Conservation (phyloP, 148 eudicot species). For the Dianthus caryophyllus region DNA sequence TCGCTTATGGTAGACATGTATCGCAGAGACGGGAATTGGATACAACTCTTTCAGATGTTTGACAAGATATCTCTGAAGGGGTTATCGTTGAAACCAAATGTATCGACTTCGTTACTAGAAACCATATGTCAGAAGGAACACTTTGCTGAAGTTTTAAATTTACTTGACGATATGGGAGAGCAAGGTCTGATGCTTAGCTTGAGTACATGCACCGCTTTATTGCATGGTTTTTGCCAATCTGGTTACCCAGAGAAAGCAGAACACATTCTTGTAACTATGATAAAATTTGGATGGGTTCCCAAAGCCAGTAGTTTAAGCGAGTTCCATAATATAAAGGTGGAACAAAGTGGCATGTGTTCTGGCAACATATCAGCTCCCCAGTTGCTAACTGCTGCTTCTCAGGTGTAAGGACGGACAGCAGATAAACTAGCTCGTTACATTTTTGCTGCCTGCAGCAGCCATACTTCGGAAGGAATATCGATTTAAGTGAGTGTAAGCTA, state of each 20-base stretch:
- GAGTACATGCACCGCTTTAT: slow-evolving; percentile 43
- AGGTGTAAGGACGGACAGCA: slow-evolving; percentile 21
- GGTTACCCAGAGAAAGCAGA: slow-evolving; percentile 40
- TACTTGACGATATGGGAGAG: slow-evolving; percentile 50
- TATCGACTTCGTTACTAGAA: slow-evolving; percentile 34
- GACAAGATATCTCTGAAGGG: slow-evolving; percentile 49
- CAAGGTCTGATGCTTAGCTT: slow-evolving; percentile 53
- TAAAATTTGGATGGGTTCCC: slow-evolving; percentile 51
- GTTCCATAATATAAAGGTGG: slow-evolving; percentile 21
- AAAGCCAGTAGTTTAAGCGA: slow-evolving; percentile 32
- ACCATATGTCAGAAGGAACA: slow-evolving; percentile 33
- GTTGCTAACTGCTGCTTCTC: slow-evolving; percentile 32
- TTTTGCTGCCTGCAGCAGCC: slow-evolving; percentile 7
- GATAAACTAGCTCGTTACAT: not conserved
- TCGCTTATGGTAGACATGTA: slow-evolving; percentile 42
- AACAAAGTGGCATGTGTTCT: slow-evolving; percentile 17
- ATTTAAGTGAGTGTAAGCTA: slow-evolving; percentile 18
- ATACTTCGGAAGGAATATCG: not conserved
- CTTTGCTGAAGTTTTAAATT: slow-evolving; percentile 32
- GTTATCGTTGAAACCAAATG: slow-evolving; percentile 30
- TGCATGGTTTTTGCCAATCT: slow-evolving; percentile 36
- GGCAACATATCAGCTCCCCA: slow-evolving; percentile 24
- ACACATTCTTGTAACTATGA: slow-evolving; percentile 40
- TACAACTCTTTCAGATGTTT: slow-evolving; percentile 43
- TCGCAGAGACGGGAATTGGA: slow-evolving; percentile 47